These are phyloP conservation scores for Teratosphaeria epicoccoides DNA, from an alignment of 2,329 filamentous ascomycete species.

Conservation along the genomic window DNA sequence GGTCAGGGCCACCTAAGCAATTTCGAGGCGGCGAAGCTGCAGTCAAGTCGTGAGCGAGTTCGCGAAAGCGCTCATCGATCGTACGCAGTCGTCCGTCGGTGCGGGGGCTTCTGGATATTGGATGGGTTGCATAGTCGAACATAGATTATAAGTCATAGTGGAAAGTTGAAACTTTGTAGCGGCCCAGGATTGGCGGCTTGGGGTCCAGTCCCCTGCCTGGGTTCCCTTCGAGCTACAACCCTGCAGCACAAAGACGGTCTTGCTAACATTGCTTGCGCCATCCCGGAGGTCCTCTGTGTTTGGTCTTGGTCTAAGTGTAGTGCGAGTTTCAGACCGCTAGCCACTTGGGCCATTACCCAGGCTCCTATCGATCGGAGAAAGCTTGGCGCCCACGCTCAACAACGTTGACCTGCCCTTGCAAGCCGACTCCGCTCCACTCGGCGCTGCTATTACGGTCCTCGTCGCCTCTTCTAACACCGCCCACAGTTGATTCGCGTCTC, in stretches of 20 bases:
- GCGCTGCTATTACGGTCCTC: neutral
- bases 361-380: neutral
- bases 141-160: no score
- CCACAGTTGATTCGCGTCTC: neutral
- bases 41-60: neutral
- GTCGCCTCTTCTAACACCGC: neutral
- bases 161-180: neutral
- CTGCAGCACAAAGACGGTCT: neutral
- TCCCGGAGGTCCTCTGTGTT: neutral
- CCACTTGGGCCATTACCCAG: neutral
- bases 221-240: neutral
- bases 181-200: neutral
- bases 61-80: neutral
- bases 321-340: neutral
- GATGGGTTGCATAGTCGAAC: neutral
- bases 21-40: neutral
- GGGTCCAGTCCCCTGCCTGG: neutral
- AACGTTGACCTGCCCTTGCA: neutral
- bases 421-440: neutral
- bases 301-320: neutral
- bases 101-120: neutral
- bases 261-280: neutral
- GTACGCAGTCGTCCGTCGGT: neutral
- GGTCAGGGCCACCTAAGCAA: neutral
- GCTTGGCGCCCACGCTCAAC: neutral